Evolutionary conservation across 306 rosid species (phyloP), one percentile per base, ranked within the genome.

Genomic region (Begonia loranthoides): DNA sequence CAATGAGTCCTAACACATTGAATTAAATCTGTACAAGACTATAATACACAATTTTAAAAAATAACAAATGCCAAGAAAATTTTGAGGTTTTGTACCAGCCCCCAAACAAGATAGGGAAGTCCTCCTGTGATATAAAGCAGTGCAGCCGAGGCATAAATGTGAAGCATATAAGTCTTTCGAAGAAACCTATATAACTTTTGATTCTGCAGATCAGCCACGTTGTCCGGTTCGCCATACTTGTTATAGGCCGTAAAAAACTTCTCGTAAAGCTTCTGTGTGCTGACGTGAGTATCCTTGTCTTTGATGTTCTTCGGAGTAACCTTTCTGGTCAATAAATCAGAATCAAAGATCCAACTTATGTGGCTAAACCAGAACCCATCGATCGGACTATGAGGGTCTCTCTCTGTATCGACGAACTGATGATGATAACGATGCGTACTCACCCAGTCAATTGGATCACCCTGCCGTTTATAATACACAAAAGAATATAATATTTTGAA

Each of bases 301-400:
- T 15, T 41, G 36, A 15, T 49, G 13, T 52, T 45, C 45, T 48
- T 48, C 17, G 39, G 41, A 13, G 70, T 58, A 69, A 84, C 97
- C 86, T 77, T 81, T 68, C 69, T 62, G 9, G 44, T 13, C 17
- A 84, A 40, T 43, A 71, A 67, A 59, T 66, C 66, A 52, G 82
- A 71, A 71, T 89, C 97, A 63, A 89, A 84, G 15, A 89, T 65
- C 97, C 95, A 89, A 55, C 75, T 73, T 60, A 81, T 77, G 53
- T 89, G 95, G 49, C 97, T 89, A 57, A 63, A 81, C 95, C 97
- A 89, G 66, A 89, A 89, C 53, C 97, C 97, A 61, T 82, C 79
- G 14, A 17, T 54, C 9, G 97, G 97, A 60, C 89, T 89, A 73
- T 89, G 95, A 45, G 97, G 97, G 51, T 89, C 97, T 72, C 66